Evolutionary conservation across 495 filamentous ascomycete species (phyloP), one percentile per base, ranked within the genome.

Genomic region (Penicillium malachiteum): DNA sequence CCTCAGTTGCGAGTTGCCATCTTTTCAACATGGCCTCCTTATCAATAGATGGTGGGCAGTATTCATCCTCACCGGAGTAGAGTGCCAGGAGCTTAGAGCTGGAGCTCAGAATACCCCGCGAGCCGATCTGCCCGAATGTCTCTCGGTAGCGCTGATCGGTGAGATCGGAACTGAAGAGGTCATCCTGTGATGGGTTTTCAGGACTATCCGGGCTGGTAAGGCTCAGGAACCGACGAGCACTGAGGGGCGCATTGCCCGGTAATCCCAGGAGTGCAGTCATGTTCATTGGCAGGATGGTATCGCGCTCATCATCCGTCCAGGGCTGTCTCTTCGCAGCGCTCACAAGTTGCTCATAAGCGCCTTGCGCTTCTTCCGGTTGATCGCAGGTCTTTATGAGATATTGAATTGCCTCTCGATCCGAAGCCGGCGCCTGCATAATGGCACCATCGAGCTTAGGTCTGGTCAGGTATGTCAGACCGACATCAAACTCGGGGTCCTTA

Each of bases 81-180:
- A 96, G 67, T 16, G 75, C 68, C 56, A 74, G 48, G n/a, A 82
- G 33, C 43, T 69, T 72, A 32, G 48, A 50, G 11, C 31, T 46
- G 2, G 62, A 59, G 57, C 84, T 72, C 38, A 92, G 49, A 10
- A 85, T 78, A 31, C 78, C 82, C 34, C 76, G 60, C 49, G 78
- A 56, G 26, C 77, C 76, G 39, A 88, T 71, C 50, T 48, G 66
- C 1, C 89, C 90, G 80, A 94, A 96, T 26, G 80, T 89, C 41
- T 71, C 61, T 42, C 56, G 49, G 41, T 92, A 69, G 50, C 78
- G 69, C 46, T 81, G 70, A 45, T 89, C 85, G 0, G 69, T 65
- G 43, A 96, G 72, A 67, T 93, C 90, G 7, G 88, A 88, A 54
- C 87, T 90, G 73, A 97, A 98, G 58, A 88, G 87, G 68, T 97